These are phyloP conservation scores for Cornus kousa DNA, from an alignment of 148 eudicot genomes.

Conservation along the genomic window DNA sequence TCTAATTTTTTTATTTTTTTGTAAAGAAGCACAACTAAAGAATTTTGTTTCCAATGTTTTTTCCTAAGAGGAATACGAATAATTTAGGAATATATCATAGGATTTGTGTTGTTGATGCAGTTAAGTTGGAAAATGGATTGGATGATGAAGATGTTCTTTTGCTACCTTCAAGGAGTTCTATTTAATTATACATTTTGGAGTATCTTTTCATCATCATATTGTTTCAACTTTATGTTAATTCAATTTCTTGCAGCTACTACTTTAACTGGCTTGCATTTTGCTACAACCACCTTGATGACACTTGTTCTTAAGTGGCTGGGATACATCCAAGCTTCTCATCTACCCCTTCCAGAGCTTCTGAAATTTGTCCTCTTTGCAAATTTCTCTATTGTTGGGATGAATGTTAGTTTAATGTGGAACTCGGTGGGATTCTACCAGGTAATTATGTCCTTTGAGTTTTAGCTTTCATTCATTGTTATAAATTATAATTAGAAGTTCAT, in stretches of 20 bases:
- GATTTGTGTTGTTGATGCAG: too few relatives aligned
- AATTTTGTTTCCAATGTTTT: too few relatives aligned
- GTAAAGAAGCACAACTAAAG: too few relatives aligned
- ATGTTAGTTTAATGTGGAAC: constrained; percentile 95
- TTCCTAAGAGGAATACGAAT: too few relatives aligned
- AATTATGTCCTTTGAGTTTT: constrained; percentile 6
- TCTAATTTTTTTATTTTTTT: too few relatives aligned
- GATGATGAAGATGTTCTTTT: too few relatives aligned
- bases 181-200: not conserved
- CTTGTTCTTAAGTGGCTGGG: constrained; percentile 82
- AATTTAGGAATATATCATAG: too few relatives aligned
- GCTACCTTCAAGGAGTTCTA: not conserved
- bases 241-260: constrained; percentile 74
- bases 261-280: constrained; percentile 89
- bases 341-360: constrained; percentile 74
- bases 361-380: constrained; percentile 86
- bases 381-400: constrained; percentile 95
- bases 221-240: constrained; percentile 3
- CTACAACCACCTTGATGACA: constrained; percentile 83
- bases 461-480: not conserved
- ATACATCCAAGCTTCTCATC: constrained; percentile 81
- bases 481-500: not conserved
- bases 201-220: not conserved
- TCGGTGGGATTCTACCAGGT: constrained; percentile 99
- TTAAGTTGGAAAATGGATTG: too few relatives aligned